Evolutionary conservation across 768 basidiomycete genomes (phyloP).

Genomic region (Boletales sp.): DNA sequence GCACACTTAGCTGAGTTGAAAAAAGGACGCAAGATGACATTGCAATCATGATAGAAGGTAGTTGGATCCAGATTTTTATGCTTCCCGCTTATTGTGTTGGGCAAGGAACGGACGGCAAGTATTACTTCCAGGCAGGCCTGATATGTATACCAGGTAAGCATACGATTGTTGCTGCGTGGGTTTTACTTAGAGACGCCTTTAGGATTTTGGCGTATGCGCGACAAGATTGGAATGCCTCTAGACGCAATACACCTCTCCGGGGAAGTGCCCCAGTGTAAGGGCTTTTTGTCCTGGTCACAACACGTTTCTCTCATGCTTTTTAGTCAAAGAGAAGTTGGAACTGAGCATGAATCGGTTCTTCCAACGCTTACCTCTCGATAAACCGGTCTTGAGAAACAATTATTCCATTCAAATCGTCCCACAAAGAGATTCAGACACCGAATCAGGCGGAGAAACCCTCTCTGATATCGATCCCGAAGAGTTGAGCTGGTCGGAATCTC

Average conservation of each 20-base stretch:
- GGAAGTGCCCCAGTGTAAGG: slow-evolving; percentile 69
- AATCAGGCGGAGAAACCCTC: slow-evolving; percentile 4
- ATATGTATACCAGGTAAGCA: slow-evolving; percentile 61
- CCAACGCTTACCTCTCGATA: slow-evolving; percentile 58
- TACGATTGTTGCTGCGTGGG: not conserved
- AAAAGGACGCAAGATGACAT: slow-evolving; percentile 55
- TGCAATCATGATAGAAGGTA: slow-evolving; percentile 61
- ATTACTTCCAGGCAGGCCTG: slow-evolving; percentile 75
- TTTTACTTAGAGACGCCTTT: not conserved
- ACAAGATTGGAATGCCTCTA: slow-evolving; percentile 72
- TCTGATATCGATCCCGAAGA: slow-evolving; percentile 57
- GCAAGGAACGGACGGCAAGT: slow-evolving; percentile 60
- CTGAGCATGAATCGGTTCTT: slow-evolving; percentile 70
- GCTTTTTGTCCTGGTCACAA: not conserved
- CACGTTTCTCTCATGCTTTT: slow-evolving; percentile 1
- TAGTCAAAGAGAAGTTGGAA: slow-evolving; percentile 63
- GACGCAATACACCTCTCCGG: slow-evolving; percentile 67
- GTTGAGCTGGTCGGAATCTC: slow-evolving; percentile 58
- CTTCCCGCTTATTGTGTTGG: not conserved
- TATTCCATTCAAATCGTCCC: slow-evolving; percentile 47
- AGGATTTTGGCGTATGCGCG: slow-evolving; percentile 80
- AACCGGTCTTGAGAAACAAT: slow-evolving; percentile 74
- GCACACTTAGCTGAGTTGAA: not conserved
- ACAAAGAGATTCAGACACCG: not conserved
- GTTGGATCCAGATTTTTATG: not conserved